These are phyloP conservation scores for Hordeum pubiflorum DNA, from an alignment of 202 grass and related monocot species.

Conservation along the genomic window DNA sequence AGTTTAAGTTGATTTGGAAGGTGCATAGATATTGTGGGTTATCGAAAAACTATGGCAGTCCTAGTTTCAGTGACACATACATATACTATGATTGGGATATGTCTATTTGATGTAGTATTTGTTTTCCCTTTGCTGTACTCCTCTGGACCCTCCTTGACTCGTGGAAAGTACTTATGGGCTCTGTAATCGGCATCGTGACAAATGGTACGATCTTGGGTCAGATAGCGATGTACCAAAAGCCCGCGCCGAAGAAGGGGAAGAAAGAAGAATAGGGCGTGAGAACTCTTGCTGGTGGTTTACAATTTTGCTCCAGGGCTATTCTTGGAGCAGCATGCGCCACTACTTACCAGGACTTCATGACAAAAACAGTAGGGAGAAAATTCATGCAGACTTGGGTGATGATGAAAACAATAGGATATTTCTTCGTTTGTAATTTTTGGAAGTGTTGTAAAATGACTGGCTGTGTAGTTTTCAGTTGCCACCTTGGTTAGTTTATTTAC, in stretches of 20 bases:
- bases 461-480: slow-evolving; percentile 3
- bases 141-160: slow-evolving; percentile 41
- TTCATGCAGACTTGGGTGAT: not conserved
- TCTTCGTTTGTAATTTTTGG: not conserved
- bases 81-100: not conserved
- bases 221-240: slow-evolving; percentile 67
- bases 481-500: not conserved
- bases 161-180: slow-evolving; percentile 83
- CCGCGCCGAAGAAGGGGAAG: slow-evolving; percentile 65
- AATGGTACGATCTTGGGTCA: slow-evolving; percentile 81
- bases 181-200: slow-evolving; percentile 56
- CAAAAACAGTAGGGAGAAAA: not conserved
- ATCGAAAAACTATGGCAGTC: not conserved
- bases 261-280: slow-evolving; percentile 35
- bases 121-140: not conserved
- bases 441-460: not conserved
- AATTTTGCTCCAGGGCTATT: not conserved
- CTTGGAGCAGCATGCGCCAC: not conserved
- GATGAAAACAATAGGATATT: slow-evolving; percentile 5
- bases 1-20: slow-evolving; percentile 4
- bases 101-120: not conserved
- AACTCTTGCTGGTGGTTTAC: slow-evolving; percentile 13
- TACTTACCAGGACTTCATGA: not conserved
- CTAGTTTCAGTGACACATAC: not conserved
- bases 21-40: not conserved